Base-by-base conservation (phyloP, 1,139 yeast species). In the Sugiyamaella japonica region DNA sequence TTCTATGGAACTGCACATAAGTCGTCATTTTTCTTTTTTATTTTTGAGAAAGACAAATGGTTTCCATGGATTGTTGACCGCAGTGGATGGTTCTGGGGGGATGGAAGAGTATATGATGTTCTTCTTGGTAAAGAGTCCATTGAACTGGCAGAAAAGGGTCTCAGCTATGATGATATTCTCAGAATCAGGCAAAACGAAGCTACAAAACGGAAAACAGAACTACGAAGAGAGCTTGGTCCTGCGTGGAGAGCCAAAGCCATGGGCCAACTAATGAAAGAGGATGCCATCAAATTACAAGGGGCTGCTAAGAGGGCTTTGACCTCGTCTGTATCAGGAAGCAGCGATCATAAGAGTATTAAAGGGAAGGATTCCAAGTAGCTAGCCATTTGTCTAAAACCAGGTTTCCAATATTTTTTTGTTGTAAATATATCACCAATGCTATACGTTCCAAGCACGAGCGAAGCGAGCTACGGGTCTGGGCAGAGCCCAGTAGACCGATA, bases 51-150 rank as follows among this genome's bases (percentile, higher is more conserved):
- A 50, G 78, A 80, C 16, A 71, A 69, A 48, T 75, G 76, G 56
- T 75, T 80, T 49, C 89, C 86, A 48, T 88, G 93, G 90, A 75
- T 87, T 16, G 85, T 88, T 20, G 96, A 89, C 68, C 76, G 96
- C 61, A 85, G 83, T 64, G 96, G 96, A 15, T 87, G 83, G 76
- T 89, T 87, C 72, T 89, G 96, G 96, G 89, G 93, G 34, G 96
- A 89, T 68, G 96, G 96, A 7, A 76, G 96, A 56, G 86, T 89
- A 1, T 86, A 85, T 71, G 96, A 89, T 70, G 81, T 82, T 54
- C 66, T 89, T 29, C 86, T 89, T 64, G 95, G 95, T 32, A 85
- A 86, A 64, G 95, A 88, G 67, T 72, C 88, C 0, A 68, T 88
- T 20, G 86, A 84, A 17, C 86, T 80, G 56, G 90, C 95, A 2